phyloP scores from a whole-genome alignment of 352 stramenopile genomes.

The Globisporangium okanoganense region DNA sequence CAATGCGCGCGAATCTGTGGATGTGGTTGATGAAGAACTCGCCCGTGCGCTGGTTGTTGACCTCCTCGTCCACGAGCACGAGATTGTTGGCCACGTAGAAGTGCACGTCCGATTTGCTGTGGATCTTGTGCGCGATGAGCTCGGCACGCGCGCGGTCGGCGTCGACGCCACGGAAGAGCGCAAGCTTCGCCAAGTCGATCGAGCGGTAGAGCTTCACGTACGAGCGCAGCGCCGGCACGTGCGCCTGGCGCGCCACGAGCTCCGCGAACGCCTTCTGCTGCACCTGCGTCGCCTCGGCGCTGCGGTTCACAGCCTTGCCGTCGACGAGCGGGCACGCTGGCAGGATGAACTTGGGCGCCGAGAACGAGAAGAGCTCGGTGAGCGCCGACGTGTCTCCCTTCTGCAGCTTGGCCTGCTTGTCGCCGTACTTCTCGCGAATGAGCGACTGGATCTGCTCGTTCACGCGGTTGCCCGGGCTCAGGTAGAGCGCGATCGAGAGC shows the following conservation, averaged over 20 bases:
- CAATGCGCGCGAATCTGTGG: conserved; percentile 81
- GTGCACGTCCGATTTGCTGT: conserved; percentile 78
- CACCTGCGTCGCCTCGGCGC: conserved; percentile 58
- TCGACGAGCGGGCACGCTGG: conserved; percentile 60
- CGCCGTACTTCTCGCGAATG: conserved; percentile 93
- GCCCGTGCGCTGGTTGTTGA: conserved; percentile 81
- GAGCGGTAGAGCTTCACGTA: conserved; percentile 98
- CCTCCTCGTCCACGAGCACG: conserved; percentile 81
- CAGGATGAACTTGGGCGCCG: conserved; percentile 95
- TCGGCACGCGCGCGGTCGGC: conserved; percentile 63
- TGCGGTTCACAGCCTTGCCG: conserved; percentile 52
- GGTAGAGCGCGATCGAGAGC: conserved; percentile 86
- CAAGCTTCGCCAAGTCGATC: conserved; percentile 94
- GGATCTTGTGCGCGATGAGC: conserved; percentile 79
- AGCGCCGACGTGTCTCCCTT: conserved; percentile 80
- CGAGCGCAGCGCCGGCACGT: conserved; percentile 89
- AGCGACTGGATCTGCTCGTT: conserved; percentile 84
- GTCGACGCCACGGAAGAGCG: conserved; percentile 85
- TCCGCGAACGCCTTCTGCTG: conserved; percentile 88
- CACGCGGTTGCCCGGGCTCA: conserved; percentile 85
- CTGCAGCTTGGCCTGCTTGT: conserved; percentile 86
- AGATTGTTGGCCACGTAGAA: conserved; percentile 78
- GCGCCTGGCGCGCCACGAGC: conserved; percentile 86
- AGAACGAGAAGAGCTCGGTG: conserved; percentile 91
- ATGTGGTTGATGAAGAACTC: conserved; percentile 91